Evolutionary conservation across 371 early-diverging fungal species (phyloP).

Genomic region (Mortierella sp.): DNA sequence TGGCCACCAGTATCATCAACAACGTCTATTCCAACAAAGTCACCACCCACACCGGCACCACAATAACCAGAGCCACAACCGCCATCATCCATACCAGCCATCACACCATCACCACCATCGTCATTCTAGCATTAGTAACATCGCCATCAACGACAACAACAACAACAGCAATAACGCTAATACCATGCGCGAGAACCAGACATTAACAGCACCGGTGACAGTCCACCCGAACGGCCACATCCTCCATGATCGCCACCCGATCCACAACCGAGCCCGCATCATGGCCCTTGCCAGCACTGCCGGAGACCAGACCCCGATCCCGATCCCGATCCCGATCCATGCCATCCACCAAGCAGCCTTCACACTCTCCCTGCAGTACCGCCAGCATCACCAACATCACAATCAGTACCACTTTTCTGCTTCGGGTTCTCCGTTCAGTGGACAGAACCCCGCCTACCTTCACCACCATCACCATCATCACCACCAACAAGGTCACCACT

Average conservation of each 20-base stretch:
- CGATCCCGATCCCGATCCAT: not conserved
- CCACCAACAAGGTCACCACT: not conserved
- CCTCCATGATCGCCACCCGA: slow-evolving; percentile 44
- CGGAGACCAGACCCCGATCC: not conserved
- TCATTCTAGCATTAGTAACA: no score
- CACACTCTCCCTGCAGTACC: slow-evolving; percentile 3
- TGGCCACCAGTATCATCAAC: not conserved
- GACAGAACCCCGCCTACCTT: no score
- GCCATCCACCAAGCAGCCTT: not conserved
- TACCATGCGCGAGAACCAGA: not conserved
- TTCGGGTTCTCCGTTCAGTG: no score
- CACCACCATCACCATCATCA: not conserved
- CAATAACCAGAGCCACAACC: not conserved
- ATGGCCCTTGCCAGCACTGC: slow-evolving; percentile 20
- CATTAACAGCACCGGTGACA: slow-evolving; percentile 11
- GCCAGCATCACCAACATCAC: slow-evolving; percentile 1
- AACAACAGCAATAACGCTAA: not conserved
- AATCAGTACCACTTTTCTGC: no score
- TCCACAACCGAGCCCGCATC: slow-evolving; percentile 47
- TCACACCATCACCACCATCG: slow-evolving; percentile 10
- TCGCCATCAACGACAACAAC: not conserved
- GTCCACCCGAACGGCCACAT: slow-evolving; percentile 52
- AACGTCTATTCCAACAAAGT: not conserved
- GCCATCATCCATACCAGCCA: slow-evolving; percentile 7
- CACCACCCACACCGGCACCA: not conserved